These are phyloP conservation scores for Aspergillus piperis DNA, from an alignment of 2,329 filamentous ascomycete genomes.

Conservation along the genomic window DNA sequence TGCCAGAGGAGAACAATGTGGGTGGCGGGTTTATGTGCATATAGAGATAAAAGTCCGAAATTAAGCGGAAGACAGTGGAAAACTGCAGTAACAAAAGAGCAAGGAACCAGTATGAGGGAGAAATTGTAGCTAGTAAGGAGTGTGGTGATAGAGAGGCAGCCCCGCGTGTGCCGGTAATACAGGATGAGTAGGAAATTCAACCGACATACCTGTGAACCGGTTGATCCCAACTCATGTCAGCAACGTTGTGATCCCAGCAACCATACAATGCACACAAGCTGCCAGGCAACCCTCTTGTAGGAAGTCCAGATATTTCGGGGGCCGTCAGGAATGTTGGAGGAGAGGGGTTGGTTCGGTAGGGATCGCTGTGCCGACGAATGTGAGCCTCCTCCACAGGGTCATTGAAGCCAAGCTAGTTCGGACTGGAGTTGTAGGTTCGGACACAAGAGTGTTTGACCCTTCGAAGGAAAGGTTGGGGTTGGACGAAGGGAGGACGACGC, in stretches of 20 bases:
- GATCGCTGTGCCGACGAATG: constrained; percentile 26
- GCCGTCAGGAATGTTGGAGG: constrained; percentile 33
- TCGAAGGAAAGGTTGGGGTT: constrained; percentile 6
- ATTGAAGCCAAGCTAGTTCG: constrained; percentile 28
- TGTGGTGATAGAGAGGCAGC: constrained; percentile 9
- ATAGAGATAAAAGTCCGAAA: neutral
- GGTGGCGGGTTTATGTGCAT: neutral
- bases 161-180: constrained; percentile 13
- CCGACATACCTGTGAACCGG: constrained; percentile 48
- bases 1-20: constrained; percentile 3
- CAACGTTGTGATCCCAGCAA: constrained; percentile 38
- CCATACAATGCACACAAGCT: constrained; percentile 38
- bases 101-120: neutral
- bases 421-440: neutral
- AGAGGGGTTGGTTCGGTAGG: constrained; percentile 21
- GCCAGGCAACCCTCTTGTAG: constrained; percentile 36
- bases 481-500: neutral
- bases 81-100: neutral
- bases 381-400: constrained; percentile 25
- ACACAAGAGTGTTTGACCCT: constrained; percentile 5
- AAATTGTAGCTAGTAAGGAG: neutral
- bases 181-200: constrained; percentile 10
- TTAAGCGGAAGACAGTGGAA: too few relatives aligned
- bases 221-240: constrained; percentile 51
- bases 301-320: constrained; percentile 24